phyloP scores from a whole-genome alignment of 2,329 filamentous ascomycete species.

The Fusarium humuli region DNA sequence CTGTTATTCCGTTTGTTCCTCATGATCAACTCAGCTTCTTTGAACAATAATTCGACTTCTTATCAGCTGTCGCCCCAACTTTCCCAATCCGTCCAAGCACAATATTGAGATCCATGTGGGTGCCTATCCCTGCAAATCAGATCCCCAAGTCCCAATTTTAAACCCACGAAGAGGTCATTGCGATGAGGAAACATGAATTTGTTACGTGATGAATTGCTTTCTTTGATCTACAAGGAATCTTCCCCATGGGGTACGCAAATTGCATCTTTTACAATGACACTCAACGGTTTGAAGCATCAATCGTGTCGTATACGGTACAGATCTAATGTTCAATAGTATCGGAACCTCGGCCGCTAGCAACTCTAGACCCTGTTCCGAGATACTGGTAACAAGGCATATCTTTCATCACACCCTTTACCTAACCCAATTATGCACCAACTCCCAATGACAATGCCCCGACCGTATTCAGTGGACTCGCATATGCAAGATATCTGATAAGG shows the following conservation, averaged over 20 bases:
- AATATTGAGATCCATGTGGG: not conserved
- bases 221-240: slow-evolving; percentile 24
- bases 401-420: not conserved
- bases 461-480: not conserved
- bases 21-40: not conserved
- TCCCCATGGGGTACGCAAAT: slow-evolving; percentile 38
- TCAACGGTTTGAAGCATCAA: not conserved
- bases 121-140: slow-evolving; percentile 7
- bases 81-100: slow-evolving; percentile 28
- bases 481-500: not conserved
- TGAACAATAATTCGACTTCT: not conserved
- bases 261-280: slow-evolving; percentile 4
- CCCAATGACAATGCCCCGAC: not conserved
- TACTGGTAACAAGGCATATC: not conserved
- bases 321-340: too few relatives aligned
- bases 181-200: not conserved
- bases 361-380: not conserved
- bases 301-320: not conserved
- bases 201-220: slow-evolving; percentile 28
- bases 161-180: slow-evolving; percentile 7
- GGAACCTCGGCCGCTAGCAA: not conserved
- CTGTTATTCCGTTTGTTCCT: not conserved
- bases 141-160: slow-evolving; percentile 18
- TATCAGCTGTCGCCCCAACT: slow-evolving; percentile 20
- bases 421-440: not conserved